Conservation (phyloP, 495 filamentous ascomycete genomes). For the Neohortaea acidophila region DNA sequence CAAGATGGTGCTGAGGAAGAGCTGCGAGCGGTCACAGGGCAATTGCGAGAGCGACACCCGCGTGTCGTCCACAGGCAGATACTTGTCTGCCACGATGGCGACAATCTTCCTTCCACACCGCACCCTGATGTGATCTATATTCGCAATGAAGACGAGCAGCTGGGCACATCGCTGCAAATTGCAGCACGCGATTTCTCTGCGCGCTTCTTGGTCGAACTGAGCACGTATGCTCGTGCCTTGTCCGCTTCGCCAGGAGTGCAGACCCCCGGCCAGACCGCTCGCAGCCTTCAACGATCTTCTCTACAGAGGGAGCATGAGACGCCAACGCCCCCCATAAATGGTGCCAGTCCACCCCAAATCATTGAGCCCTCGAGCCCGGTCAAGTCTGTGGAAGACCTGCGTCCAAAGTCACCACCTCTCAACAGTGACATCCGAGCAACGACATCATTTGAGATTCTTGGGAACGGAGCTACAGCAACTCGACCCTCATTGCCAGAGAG, state of each 20-base stretch:
- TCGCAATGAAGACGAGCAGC: constrained; percentile 69
- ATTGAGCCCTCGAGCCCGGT: constrained; percentile 5
- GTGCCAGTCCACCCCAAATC: too few relatives aligned
- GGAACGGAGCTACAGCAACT: constrained; percentile 8
- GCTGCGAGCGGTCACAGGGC: constrained; percentile 47
- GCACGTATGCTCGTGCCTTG: constrained; percentile 66
- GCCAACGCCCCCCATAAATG: too few relatives aligned
- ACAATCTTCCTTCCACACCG: constrained; percentile 14
- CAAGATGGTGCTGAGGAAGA: constrained; percentile 1
- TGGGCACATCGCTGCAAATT: constrained; percentile 39
- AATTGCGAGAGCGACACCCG: constrained; percentile 46
- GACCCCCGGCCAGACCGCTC: constrained; percentile 43
- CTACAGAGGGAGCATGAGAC: constrained; percentile 11
- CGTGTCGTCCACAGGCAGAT: constrained; percentile 64
- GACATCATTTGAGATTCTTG: constrained; percentile 11
- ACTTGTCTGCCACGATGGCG: constrained; percentile 56
- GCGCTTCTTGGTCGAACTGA: constrained; percentile 70
- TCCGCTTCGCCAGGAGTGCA: constrained; percentile 68
- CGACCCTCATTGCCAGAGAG: constrained; percentile 17
- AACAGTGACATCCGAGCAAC: constrained; percentile 5
- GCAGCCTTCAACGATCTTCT: constrained; percentile 12
- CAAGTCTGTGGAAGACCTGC: constrained; percentile 6
- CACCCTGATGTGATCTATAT: constrained; percentile 41
- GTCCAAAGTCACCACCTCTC: not conserved
- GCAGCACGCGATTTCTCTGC: constrained; percentile 86